Base-by-base conservation (phyloP, 2,329 filamentous ascomycete genomes). In the Graphilbum sp. region DNA sequence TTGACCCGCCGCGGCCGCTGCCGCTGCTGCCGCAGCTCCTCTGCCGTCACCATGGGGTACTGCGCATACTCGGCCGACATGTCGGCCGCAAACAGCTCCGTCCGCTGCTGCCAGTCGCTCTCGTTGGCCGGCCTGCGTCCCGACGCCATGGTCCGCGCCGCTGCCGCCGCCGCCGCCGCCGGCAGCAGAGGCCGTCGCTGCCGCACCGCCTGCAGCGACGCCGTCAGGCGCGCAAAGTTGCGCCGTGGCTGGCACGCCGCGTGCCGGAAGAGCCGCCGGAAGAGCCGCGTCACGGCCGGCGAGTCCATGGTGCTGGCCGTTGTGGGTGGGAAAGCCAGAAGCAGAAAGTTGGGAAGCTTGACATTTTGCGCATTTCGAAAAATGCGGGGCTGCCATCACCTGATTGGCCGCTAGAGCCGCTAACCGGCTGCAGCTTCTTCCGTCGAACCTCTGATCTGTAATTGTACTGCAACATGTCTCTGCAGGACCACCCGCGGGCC, bases 1-100 rank as follows among this genome's bases (percentile, higher is more conserved):
- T 94, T 95, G 47, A 94, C 87, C 56, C 81, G 72, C 52, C 72
- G 73, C 33, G 90, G 90, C 51, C 90, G 67, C 53, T 93, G 79
- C 38, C 64, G 76, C 38, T 81, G 69, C 47, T 59, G 64, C 47
- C 79, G 76, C 47, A 98, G 62, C 44, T 85, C 77, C 46, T 79
- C 69, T n/a, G 85, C 73, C 9, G 86, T 93, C 35, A 98, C 80
- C 53, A 79, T 75, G 1, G 90, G 87, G 52, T 84, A 94, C 50
- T 72, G 68, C 43, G 75, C 69, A 55, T 87, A 87, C 57, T 96
- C 87, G 34, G 83, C 75, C 3, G 70, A 67, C 57, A 84, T 78
- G 53, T 98, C 84, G 40, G 69, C 64, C 0, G 82, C 75, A 42
- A 90, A 76, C 17, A 84, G 60, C 45, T 82, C 73, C 21, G 71